phyloP scores from a whole-genome alignment of 176 grass and related monocot species.

The Alopecurus myosuroides region DNA sequence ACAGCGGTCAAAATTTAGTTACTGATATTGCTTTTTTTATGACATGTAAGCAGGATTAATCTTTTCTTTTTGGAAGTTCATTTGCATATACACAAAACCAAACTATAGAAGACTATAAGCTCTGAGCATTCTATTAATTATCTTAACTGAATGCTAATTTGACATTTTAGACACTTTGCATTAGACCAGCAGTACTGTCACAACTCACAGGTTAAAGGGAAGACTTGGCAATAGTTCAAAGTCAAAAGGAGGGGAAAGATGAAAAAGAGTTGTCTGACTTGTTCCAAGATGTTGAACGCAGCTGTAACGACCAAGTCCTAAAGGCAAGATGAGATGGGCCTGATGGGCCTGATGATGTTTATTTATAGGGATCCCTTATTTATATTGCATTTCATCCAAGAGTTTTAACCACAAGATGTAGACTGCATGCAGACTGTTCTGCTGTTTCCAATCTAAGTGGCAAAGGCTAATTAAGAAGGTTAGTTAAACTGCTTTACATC shows the following conservation, averaged over 20 bases:
- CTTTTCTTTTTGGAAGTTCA: background rate
- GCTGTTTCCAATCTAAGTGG: conserved; percentile 5
- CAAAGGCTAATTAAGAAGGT: conserved; percentile 13
- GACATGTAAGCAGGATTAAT: background rate
- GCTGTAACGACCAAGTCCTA: background rate
- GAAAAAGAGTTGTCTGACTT: background rate
- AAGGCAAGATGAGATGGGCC: conserved; percentile 15
- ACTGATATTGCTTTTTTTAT: background rate
- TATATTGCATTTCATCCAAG: too few relatives aligned
- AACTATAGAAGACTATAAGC: background rate
- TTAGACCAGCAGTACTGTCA: too few relatives aligned
- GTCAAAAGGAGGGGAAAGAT: background rate
- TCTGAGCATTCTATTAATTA: background rate
- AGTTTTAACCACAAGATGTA: background rate
- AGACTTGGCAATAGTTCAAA: too few relatives aligned
- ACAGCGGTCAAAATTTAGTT: background rate
- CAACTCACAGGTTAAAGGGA: too few relatives aligned
- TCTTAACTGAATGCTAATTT: too few relatives aligned
- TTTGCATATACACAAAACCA: background rate
- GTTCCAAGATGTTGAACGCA: conserved; percentile 26
- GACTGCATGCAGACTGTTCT: background rate
- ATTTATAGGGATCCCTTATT: too few relatives aligned
- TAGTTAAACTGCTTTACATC: conserved; percentile 26
- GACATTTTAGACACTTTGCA: too few relatives aligned
- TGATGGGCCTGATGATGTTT: background rate